These are phyloP conservation scores for Coprinellus micaceus DNA, from an alignment of 768 basidiomycete genomes.

Conservation along the genomic window DNA sequence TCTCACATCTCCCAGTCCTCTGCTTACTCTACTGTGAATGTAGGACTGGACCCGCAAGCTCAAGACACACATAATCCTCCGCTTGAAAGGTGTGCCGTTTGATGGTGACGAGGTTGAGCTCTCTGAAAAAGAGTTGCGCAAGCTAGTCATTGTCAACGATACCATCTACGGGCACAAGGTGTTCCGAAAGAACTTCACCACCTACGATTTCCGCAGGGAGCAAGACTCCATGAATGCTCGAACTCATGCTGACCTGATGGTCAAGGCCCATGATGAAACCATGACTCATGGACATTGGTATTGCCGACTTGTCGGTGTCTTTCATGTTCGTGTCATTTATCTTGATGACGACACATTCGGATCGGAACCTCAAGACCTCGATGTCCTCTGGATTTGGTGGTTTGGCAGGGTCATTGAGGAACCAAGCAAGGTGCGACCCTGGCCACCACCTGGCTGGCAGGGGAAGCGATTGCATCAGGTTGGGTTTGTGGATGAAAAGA, in stretches of 20 bases:
- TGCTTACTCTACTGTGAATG: neutral
- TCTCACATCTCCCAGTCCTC: neutral
- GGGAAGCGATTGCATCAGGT: constrained; percentile 28
- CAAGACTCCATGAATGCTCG: constrained; percentile 38
- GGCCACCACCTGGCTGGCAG: constrained; percentile 28
- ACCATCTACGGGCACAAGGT: constrained; percentile 26
- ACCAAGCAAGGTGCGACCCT: no score
- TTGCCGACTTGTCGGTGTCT: constrained; percentile 19
- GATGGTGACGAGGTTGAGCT: constrained; percentile 25
- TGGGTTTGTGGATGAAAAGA: constrained; percentile 31
- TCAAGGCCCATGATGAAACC: constrained; percentile 16
- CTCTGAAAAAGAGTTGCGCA: constrained; percentile 13
- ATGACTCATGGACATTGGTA: constrained; percentile 22
- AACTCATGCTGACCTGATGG: constrained; percentile 30
- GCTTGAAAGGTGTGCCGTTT: constrained; percentile 17
- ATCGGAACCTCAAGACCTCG: constrained; percentile 13
- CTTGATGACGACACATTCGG: neutral
- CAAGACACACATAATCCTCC: constrained; percentile 25
- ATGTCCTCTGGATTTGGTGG: constrained; percentile 37
- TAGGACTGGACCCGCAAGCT: constrained; percentile 29
- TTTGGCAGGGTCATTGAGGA: constrained; percentile 22
- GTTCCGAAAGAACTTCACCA: constrained; percentile 36
- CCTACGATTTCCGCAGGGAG: constrained; percentile 35
- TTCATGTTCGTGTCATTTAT: constrained; percentile 14
- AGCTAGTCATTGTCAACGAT: constrained; percentile 13